A percentile compares a stretch with the other conserved stretches of the same genome.
Conservation (phyloP, 805 yeast species). For the Teunomyces kruisii region DNA sequence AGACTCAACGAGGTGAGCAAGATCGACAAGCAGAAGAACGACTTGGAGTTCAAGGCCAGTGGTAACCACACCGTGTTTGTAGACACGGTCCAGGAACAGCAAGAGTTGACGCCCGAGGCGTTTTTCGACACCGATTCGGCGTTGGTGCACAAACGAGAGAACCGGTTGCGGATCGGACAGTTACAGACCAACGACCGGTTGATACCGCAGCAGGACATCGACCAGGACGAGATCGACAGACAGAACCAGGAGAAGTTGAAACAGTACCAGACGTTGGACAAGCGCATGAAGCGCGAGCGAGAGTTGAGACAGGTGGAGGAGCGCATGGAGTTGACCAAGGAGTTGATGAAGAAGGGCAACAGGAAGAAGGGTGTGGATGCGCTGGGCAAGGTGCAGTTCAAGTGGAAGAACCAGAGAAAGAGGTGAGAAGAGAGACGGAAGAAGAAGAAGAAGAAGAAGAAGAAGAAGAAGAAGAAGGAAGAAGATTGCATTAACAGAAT, state of each 20-base stretch:
- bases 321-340: slow-evolving; percentile 75
- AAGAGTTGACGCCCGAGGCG: slow-evolving; percentile 59
- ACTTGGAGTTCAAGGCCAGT: slow-evolving; percentile 49
- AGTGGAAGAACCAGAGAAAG: slow-evolving; percentile 84
- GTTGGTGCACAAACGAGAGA: slow-evolving; percentile 63
- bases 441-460: too few relatives aligned
- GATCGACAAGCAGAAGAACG: slow-evolving; percentile 55
- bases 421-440: slow-evolving; percentile 33
- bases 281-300: slow-evolving; percentile 65
- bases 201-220: slow-evolving; percentile 24
- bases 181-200: slow-evolving; percentile 42
- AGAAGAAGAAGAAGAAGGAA: too few relatives aligned
- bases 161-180: slow-evolving; percentile 65
- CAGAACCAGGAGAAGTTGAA: slow-evolving; percentile 57
- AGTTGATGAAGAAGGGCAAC: slow-evolving; percentile 87
- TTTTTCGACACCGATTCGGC: slow-evolving; percentile 70
- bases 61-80: slow-evolving; percentile 89
- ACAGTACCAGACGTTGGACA: slow-evolving; percentile 58
- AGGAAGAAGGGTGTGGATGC: slow-evolving; percentile 70
- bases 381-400: slow-evolving; percentile 69
- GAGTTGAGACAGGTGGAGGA: slow-evolving; percentile 68
- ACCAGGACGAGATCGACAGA: slow-evolving; percentile 30
- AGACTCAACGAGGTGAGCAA: slow-evolving; percentile 67
- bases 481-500: too few relatives aligned
- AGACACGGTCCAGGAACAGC: slow-evolving; percentile 56